Evolutionary conservation across 31 red algal species (phyloP).

Genomic region (Asparagopsis taxiformis): DNA sequence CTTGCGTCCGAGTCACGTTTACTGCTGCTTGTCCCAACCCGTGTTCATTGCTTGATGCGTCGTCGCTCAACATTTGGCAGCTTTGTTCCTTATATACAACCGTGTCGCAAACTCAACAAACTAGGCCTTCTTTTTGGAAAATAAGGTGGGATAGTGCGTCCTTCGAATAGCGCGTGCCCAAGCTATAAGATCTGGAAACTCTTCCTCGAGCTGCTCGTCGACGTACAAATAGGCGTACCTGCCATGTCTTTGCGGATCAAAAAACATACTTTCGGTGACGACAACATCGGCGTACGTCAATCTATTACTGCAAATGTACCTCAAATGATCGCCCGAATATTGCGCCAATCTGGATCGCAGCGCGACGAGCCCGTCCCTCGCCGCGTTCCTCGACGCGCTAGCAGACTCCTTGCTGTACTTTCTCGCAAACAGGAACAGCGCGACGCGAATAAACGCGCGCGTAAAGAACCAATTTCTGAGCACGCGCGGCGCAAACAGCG

Average conservation of each 20-base stretch:
- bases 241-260: slow-evolving; percentile 24
- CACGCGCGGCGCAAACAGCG: slow-evolving; percentile 9
- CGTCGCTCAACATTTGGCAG: too few relatives aligned
- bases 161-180: slow-evolving; percentile 41
- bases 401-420: slow-evolving; percentile 9
- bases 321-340: slow-evolving; percentile 35
- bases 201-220: slow-evolving; percentile 35
- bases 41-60: too few relatives aligned
- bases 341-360: slow-evolving; percentile 20
- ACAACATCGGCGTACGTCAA: slow-evolving; percentile 64
- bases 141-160: slow-evolving; percentile 30
- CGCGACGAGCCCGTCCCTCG: slow-evolving; percentile 17
- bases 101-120: too few relatives aligned
- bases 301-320: slow-evolving; percentile 31
- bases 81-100: too few relatives aligned
- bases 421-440: slow-evolving; percentile 17
- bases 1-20: too few relatives aligned
- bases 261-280: slow-evolving; percentile 49
- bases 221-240: slow-evolving; percentile 20
- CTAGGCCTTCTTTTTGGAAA: background rate
- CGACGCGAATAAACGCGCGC: slow-evolving; percentile 5
- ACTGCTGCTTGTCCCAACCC: too few relatives aligned
- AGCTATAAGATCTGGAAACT: slow-evolving; percentile 55
- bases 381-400: slow-evolving; percentile 6
- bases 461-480: slow-evolving; percentile 28